These are phyloP conservation scores for Solanum hybrid DNA, from an alignment of 305 asterid species.

Conservation along the genomic window DNA sequence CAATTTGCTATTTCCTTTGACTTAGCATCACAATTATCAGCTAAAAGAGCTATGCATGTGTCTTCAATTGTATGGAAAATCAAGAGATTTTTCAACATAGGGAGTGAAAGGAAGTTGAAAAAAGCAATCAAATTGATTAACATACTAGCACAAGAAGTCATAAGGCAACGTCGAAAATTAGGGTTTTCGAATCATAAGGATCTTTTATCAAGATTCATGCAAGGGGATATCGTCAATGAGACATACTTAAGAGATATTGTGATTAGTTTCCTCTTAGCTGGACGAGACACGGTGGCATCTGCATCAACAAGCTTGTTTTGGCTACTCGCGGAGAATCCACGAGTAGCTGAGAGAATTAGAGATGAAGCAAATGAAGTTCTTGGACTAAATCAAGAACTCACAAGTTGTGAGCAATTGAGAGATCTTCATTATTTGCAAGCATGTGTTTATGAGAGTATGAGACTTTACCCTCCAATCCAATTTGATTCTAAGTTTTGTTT, in stretches of 20 bases:
- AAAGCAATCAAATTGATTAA: background rate
- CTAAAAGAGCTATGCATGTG: conserved; percentile 4
- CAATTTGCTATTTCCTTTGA: conserved; percentile 4
- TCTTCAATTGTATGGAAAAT: conserved; percentile 2
- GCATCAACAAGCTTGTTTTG: conserved; percentile 4
- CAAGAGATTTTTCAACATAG: conserved; percentile 2
- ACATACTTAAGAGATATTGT: conserved; percentile 6
- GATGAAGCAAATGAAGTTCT: background rate
- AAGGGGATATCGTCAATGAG: background rate
- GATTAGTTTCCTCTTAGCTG: conserved; percentile 10
- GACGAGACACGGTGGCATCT: conserved; percentile 4
- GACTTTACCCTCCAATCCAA: conserved; percentile 7
- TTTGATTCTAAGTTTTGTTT: conserved; percentile 9
- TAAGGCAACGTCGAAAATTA: conserved; percentile 1
- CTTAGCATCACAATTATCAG: background rate
- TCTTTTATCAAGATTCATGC: conserved; percentile 8
- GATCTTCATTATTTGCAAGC: conserved; percentile 9
- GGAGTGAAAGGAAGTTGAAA: conserved; percentile 3
- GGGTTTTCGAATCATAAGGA: background rate
- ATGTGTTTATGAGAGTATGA: conserved; percentile 1
- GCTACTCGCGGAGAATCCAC: background rate
- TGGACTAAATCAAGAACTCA: background rate
- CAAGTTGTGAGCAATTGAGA: background rate
- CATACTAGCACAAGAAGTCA: conserved; percentile 6
- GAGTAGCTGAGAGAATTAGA: background rate